Percentiles rank a stretch among this genome's conserved stretches.
Conservation (phyloP, 2,329 filamentous ascomycete species). For the Cladorrhinum sp. region DNA sequence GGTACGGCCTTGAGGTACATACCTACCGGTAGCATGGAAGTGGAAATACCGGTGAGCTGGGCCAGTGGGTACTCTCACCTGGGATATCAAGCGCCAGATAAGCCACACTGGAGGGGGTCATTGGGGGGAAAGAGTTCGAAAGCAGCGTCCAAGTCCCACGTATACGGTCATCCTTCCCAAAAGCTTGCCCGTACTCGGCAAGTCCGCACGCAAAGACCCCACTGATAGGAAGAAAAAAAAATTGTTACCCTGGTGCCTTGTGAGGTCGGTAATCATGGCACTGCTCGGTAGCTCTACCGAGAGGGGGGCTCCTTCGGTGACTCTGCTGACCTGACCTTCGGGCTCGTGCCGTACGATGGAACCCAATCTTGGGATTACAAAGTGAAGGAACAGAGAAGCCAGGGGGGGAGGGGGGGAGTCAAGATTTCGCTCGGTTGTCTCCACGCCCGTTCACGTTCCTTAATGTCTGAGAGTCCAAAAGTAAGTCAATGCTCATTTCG, state of each 20-base stretch:
- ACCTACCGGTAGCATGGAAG: background rate
- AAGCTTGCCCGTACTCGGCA: background rate
- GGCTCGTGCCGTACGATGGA: background rate
- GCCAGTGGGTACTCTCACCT: background rate
- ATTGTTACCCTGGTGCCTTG: background rate
- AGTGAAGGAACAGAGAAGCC: background rate
- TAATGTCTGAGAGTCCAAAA: background rate
- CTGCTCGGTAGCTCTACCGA: background rate
- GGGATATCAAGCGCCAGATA: background rate
- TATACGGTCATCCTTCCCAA: background rate
- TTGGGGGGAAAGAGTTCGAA: background rate
- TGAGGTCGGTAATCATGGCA: background rate
- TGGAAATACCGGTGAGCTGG: constrained; percentile 5
- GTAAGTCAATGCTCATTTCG: background rate
- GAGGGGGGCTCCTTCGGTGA: background rate
- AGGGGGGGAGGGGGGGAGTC: background rate
- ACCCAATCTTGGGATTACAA: background rate
- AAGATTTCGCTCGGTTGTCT: background rate
- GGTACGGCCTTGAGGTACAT: too few relatives aligned
- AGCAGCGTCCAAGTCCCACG: background rate
- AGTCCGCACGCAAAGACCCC: background rate
- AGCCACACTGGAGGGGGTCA: background rate
- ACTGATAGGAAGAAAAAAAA: background rate
- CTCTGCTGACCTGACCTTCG: background rate
- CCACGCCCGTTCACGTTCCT: background rate